Evolutionary conservation across 345 rosid species (phyloP), one percentile per base, ranked within the genome.

Genomic region (Cardamine occulta): DNA sequence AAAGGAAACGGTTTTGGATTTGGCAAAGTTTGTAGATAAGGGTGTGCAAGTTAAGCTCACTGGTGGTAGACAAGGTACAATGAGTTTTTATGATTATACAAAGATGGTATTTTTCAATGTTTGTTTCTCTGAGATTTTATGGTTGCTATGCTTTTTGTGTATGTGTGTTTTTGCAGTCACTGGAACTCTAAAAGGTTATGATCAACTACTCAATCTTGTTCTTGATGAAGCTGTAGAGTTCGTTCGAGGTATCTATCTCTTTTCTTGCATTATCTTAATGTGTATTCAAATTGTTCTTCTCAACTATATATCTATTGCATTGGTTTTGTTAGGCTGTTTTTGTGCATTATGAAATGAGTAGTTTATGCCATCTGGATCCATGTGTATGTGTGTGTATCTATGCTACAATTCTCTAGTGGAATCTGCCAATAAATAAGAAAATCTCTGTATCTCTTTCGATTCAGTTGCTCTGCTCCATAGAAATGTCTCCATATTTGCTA

Each of bases 41-140:
- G 98, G 98, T 45, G 97, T 94, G 64, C 97, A 91, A 84, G 97
- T 94, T 76, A 94, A 94, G 87, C 96, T 91, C 37, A 89, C 93
- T 45, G 97, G 99, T 54, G 99, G 99, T 37, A 85, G 97, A 79
- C 97, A 95, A 95, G 97, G 99, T 94, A 47, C 7, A 4, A 53
- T 0, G 5, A 8, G 64, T 26, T 51, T 19, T 56, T 8, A 18
- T 21, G n/a, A 35, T 39, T 69, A 2, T 34, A 5, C 12, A 3
- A 17, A 14, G 37, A 10, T 51, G 23, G 15, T 26, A 15, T 28
- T 34, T 26, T 14, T 5, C 18, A 34, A 39, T 12, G 9, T 31
- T 63, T 18, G 7, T 31, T 63, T 18, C 44, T 26, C 14, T 21
- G 55, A 52, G 74, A 31, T 61, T n/a, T 52, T 28, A 52, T 61